phyloP scores from a whole-genome alignment of 345 rosid species.

The Jatropha curcas region DNA sequence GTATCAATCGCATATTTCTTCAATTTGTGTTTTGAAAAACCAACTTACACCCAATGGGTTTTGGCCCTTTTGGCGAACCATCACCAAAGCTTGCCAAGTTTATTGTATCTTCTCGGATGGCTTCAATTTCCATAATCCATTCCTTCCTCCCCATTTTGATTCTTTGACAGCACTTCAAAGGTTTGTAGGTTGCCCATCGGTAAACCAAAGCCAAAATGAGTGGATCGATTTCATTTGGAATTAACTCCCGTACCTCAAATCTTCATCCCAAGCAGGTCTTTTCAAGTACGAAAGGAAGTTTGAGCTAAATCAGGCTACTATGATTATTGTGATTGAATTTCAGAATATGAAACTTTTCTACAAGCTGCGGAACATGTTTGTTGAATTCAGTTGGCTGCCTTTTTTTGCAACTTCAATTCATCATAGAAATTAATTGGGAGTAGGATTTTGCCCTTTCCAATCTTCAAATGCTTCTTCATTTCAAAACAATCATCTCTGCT shows the following conservation, averaged over 20 bases:
- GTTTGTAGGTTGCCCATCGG: neutral
- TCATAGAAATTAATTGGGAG: neutral
- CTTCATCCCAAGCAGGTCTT: neutral
- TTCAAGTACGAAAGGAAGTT: neutral
- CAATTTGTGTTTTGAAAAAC: neutral
- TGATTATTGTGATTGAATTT: neutral
- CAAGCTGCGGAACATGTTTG: neutral
- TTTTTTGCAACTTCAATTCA: neutral
- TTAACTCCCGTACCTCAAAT: neutral
- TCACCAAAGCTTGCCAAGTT: neutral
- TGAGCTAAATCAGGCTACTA: neutral
- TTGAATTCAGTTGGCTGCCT: neutral
- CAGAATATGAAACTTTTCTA: neutral
- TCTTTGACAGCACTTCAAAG: neutral
- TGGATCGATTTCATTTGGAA: neutral
- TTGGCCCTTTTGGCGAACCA: neutral
- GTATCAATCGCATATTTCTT: neutral
- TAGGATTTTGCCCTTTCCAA: neutral
- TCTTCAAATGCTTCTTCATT: constrained; percentile 2
- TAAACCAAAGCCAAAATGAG: neutral
- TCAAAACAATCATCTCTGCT: neutral
- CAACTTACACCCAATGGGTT: neutral
- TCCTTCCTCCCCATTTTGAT: neutral
- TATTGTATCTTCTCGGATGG: neutral
- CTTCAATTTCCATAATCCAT: constrained; percentile 4